Percentiles rank a stretch among this genome's conserved stretches.
These are phyloP conservation scores for Leccinum barrowsii DNA, from an alignment of 768 basidiomycete species.

Conservation along the genomic window DNA sequence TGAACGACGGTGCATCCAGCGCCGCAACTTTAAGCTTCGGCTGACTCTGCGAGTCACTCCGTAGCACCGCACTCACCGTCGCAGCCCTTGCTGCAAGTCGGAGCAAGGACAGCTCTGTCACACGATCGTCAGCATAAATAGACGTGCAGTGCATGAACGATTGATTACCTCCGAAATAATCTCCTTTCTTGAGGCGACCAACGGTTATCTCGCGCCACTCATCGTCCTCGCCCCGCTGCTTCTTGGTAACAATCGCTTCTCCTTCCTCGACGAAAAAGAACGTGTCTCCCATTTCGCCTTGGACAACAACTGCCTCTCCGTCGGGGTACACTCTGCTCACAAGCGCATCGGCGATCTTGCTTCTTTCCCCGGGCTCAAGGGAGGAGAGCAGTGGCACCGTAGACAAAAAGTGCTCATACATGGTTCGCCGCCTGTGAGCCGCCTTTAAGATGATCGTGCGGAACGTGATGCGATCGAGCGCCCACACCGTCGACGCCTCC, in stretches of 20 bases:
- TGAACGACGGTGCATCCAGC: conserved; percentile 90
- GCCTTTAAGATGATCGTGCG: conserved; percentile 95
- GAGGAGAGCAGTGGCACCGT: conserved; percentile 85
- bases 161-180: conserved; percentile 90
- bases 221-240: conserved; percentile 54
- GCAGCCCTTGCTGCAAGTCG: conserved; percentile 89
- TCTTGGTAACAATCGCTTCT: conserved; percentile 82
- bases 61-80: conserved; percentile 80
- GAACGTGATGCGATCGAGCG: conserved; percentile 96
- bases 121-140: conserved; percentile 6
- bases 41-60: conserved; percentile 36
- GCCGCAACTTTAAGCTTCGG: conserved; percentile 89
- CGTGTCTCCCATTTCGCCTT: conserved; percentile 95
- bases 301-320: conserved; percentile 82
- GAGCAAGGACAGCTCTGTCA: conserved; percentile 83
- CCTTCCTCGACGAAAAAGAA: conserved; percentile 99
- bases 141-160: background rate
- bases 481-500: conserved; percentile 84
- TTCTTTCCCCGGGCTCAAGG: conserved; percentile 82
- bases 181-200: conserved; percentile 78
- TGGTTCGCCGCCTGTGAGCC: conserved; percentile 83
- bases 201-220: conserved; percentile 65
- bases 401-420: conserved; percentile 96
- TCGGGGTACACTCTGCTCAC: conserved; percentile 78
- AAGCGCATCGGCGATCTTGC: conserved; percentile 96